Base-by-base conservation (phyloP, 2,329 filamentous ascomycete genomes). In the Mollisiaceae sp. region DNA sequence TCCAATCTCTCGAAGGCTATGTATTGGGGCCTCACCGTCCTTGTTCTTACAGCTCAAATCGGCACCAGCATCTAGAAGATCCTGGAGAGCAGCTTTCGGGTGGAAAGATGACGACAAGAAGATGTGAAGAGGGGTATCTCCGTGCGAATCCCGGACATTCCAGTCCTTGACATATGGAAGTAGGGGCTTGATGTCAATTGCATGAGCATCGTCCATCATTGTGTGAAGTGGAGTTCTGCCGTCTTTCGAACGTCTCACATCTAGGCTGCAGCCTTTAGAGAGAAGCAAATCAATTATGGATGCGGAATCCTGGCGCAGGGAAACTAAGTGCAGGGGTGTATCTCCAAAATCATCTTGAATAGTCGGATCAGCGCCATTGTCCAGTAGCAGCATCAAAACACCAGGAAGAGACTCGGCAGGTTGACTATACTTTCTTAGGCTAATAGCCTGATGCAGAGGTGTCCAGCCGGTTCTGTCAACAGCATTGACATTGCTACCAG, bases 41-140 rank as follows among this genome's bases (percentile, higher is more conserved):
- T 60, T 50, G 59, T 66, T 63, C 41, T 39, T 32, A 8, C 24
- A 22, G 11, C 52, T 47, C 14, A 64, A 15, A 59, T 66, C 60
- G 9, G 64, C 66, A n/a, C 66, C 64, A 4, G 64, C 64, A 47
- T 32, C 22, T 4, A 68, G 43, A 15, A 67, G 45, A 22, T 38
- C 38, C 35, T 65, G 24, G 11, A 63, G 35, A 20, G 38, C 22
- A n/a, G 38, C 8, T 38, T 45, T 35, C 2, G 55, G 36, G 43
- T 59, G 24, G 20, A 41, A 45, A 8, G 59, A 65, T 4, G 39
- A 39, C 5, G 50, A 43, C 12, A 63, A 22, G n/a, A 63, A 27
- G 12, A 63, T 54, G 24, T 66, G 66, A 15, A 68, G 62, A n/a
- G 64, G 57, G 1, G 66, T 63, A 35, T 66, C 41, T 9, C 64